Base-by-base conservation (phyloP, 192 early-diverging fungal genomes). In the Podila clonocystis region DNA sequence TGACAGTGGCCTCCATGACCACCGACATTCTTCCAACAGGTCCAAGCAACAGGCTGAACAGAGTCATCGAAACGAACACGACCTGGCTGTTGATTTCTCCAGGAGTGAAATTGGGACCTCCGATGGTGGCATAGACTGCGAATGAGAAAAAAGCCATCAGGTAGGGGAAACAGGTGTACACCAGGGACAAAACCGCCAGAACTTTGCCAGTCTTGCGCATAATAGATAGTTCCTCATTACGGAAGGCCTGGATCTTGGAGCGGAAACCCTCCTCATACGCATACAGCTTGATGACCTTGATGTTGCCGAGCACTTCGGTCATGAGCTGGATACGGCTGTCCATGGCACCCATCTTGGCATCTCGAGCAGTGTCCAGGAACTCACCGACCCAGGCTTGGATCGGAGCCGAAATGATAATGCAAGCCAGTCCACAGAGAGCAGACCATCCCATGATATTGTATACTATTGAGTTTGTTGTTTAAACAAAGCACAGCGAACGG, bases 1-100 rank as follows among this genome's bases (percentile, higher is more conserved):
- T 92, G 17, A 96, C 87, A 0, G 89, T 73, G 1, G 91, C 78
- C 9, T 90, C 88, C 20, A 97, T 90, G 11, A 97, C 89, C 49
- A 68, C 85, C 0, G 96, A 94, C 68, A 98, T 93, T 29, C 91
- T 83, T 33, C 85, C 66, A 11, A 98, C 82, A 58, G 98, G 96
- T 84, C 95, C 93, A 79, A 91, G 90, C 41, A 98, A 82, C 48
- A 97, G 82, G 80, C 94, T 94, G 87, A 99, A 97, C 20, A 99
- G 82, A 5, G 93, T 85, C 50, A 99, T 83, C 2, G 94, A 90
- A 8, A 96, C 96, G 82, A 98, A 98, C 0, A 94, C 91, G 58
- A 93, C 74, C 68, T 89, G 84, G 17, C 90, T 82, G 4, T 88
- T 91, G 48, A 97, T 70, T 9, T 58, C 63, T 20, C 74, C 74